Percentiles rank a stretch among this genome's conserved stretches.
Evolutionary conservation across 1,139 yeast genomes (phyloP).

Genomic region (Tardiomyces digboiensis): DNA sequence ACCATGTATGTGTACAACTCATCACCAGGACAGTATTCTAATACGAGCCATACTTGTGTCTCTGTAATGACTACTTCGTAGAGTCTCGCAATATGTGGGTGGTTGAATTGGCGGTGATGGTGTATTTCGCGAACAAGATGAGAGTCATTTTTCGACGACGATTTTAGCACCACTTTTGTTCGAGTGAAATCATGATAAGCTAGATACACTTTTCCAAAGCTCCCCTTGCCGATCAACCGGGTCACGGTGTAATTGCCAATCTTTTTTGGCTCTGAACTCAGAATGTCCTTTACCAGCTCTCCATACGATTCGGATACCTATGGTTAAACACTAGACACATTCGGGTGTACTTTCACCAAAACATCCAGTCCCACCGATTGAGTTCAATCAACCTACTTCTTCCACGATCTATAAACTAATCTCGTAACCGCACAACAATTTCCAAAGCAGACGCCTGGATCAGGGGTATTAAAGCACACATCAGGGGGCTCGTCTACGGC

Average conservation of each 20-base stretch:
- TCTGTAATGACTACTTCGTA: constrained; percentile 85
- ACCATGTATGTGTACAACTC: constrained; percentile 74
- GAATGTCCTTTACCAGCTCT: constrained; percentile 46
- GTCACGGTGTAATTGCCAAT: constrained; percentile 72
- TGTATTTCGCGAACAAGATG: constrained; percentile 89
- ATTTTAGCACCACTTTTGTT: constrained; percentile 65
- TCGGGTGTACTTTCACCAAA: too few relatives aligned
- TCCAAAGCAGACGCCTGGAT: too few relatives aligned
- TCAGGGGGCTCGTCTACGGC: too few relatives aligned
- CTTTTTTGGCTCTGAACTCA: constrained; percentile 42
- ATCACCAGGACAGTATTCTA: constrained; percentile 87
- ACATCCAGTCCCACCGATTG: too few relatives aligned
- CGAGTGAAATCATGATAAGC: constrained; percentile 71
- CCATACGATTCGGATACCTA: constrained; percentile 58
- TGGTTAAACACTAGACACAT: too few relatives aligned
- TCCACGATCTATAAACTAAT: too few relatives aligned
- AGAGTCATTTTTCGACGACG: constrained; percentile 75
- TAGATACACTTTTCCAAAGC: constrained; percentile 85
- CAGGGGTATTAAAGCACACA: too few relatives aligned
- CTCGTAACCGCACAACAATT: too few relatives aligned
- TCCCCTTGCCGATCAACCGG: constrained; percentile 71
- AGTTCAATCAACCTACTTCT: too few relatives aligned
- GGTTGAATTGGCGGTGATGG: constrained; percentile 76
- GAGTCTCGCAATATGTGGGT: constrained; percentile 73
- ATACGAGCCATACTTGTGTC: constrained; percentile 69